Base-by-base conservation (phyloP, 306 rosid species). In the Glycyrrhiza uralensis region DNA sequence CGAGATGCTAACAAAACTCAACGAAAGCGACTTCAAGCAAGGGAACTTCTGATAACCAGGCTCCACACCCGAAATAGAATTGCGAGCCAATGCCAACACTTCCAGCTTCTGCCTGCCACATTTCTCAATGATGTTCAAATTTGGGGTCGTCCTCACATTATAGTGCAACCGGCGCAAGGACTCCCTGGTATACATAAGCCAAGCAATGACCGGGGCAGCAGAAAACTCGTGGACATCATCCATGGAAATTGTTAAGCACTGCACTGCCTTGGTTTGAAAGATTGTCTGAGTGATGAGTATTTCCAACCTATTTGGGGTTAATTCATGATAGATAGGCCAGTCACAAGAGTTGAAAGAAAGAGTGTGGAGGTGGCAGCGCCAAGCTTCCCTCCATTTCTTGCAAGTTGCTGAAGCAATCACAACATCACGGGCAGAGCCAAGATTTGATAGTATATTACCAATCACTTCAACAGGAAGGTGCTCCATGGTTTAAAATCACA, bases 391-490 rank as follows among this genome's bases (percentile, higher is more conserved):
- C 98, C 96, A 93, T 79, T 87, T 90, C 72, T 80, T 83, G 66
- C 97, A 93, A 56, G 96, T 93, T 23, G 84, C 79, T 3, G 97
- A 90, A 1, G 96, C 98, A 66, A 87, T 56, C 58, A 90, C 92
- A 56, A 89, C 86, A 67, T 90, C 94, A 11, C 98, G 85, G 15
- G 97, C 98, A 49, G 88, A 90, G 23, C 72, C 80, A 0, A 93
- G 77, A 74, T 64, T 83, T 5, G 96, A 90, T 20, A 90, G 77
- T 70, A 93, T 87, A 44, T 87, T 90, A 7, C 98, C 96, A 23
- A 93, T 82, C 75, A 90, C 96, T 78, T 93, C 98, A 74, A 93
- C 91, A 4, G 97, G 97, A 72, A 90, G 88, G 14, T 83, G 33
- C 62, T 91, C 98, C 94, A 93, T 90, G 10, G 50, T 6, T 14